These are phyloP conservation scores for Colletotrichum sp. DNA, from an alignment of 2,329 filamentous ascomycete species.

Conservation along the genomic window DNA sequence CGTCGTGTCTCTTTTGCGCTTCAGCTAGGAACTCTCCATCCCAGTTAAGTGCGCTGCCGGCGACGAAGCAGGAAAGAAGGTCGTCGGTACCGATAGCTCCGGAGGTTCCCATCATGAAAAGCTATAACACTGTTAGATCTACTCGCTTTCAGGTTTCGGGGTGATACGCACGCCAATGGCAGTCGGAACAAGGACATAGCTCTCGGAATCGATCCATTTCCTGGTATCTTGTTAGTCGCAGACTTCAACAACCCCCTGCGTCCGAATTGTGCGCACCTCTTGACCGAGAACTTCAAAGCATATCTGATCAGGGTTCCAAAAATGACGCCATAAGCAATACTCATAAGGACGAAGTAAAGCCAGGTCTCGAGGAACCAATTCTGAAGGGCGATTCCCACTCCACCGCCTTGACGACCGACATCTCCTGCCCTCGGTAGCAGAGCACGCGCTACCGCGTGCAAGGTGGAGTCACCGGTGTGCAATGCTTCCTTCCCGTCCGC, in stretches of 20 bases:
- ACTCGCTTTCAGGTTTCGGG: background rate
- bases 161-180: slow-evolving; percentile 47
- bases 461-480: background rate
- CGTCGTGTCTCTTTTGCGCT: slow-evolving; percentile 60
- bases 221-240: slow-evolving; percentile 26
- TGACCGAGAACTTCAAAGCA: slow-evolving; percentile 47
- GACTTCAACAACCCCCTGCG: fast-evolving
- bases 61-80: slow-evolving; percentile 64
- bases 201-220: slow-evolving; percentile 61
- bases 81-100: slow-evolving; percentile 64
- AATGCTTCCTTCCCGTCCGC: slow-evolving; percentile 39
- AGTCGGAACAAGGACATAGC: slow-evolving; percentile 56
- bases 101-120: slow-evolving; percentile 63
- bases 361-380: slow-evolving; percentile 66
- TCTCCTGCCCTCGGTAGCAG: slow-evolving; percentile 28
- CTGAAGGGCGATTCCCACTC: slow-evolving; percentile 54
- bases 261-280: slow-evolving; percentile 25
- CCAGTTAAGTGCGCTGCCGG: slow-evolving; percentile 66
- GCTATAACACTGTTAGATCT: slow-evolving; percentile 29
- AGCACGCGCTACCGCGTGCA: background rate
- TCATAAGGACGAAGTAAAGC: slow-evolving; percentile 62
- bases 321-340: slow-evolving; percentile 55
- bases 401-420: slow-evolving; percentile 57
- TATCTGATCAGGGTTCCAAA: slow-evolving; percentile 53
- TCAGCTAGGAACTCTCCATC: slow-evolving; percentile 64